Evolutionary conservation across 2,329 filamentous ascomycete species (phyloP).

Genomic region (Apiospora hydei): DNA sequence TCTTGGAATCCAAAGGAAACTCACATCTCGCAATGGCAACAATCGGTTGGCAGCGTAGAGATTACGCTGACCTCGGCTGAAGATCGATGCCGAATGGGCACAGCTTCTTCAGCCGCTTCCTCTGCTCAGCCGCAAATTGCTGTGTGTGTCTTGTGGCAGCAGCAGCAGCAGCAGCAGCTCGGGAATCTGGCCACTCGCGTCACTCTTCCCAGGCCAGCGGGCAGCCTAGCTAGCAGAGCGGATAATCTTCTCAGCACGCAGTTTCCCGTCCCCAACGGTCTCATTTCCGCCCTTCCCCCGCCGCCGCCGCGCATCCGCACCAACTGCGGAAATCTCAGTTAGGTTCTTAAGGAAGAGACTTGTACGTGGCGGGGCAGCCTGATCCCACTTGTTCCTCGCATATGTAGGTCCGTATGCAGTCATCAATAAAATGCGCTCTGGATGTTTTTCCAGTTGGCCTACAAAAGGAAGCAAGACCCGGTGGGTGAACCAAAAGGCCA

Average conservation of each 20-base stretch:
- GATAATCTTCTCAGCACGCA: background rate
- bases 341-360: background rate
- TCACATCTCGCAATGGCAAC: background rate
- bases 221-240: background rate
- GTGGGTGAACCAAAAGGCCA: background rate
- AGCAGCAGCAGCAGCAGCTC: background rate
- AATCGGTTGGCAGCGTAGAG: background rate
- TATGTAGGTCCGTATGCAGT: background rate
- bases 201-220: background rate
- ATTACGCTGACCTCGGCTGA: background rate
- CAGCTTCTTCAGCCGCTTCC: background rate
- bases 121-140: background rate
- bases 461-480: background rate
- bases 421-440: background rate
- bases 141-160: too few relatives aligned
- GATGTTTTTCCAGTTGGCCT: background rate
- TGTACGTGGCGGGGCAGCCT: too few relatives aligned
- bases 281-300: background rate
- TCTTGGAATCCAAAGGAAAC: background rate
- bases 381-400: background rate
- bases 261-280: background rate
- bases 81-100: background rate
- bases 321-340: background rate
- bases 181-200: too few relatives aligned
- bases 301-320: background rate